phyloP scores from a whole-genome alignment of 2,329 filamentous ascomycete species.

The Scorias spongiosa region DNA sequence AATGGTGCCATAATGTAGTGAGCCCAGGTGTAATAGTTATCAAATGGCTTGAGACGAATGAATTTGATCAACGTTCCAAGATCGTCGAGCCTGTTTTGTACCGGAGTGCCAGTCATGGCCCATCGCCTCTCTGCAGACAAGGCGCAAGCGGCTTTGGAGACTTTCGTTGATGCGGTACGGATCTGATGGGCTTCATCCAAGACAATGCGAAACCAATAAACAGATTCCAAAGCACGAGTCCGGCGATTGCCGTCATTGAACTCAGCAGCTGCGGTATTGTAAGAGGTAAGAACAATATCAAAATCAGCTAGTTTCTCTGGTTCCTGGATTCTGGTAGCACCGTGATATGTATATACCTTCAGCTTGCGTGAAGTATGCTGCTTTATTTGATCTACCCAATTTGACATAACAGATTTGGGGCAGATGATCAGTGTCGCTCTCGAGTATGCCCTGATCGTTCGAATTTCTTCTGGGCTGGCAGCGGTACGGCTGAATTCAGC shows the following conservation, averaged over 20 bases:
- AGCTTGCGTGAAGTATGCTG: constrained; percentile 57
- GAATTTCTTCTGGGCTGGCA: constrained; percentile 31
- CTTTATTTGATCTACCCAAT: constrained; percentile 88
- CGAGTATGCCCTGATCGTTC: constrained; percentile 30
- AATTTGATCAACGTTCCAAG: constrained; percentile 77
- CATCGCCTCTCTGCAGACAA: constrained; percentile 71
- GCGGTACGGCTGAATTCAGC: constrained; percentile 41
- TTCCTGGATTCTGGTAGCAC: constrained; percentile 57
- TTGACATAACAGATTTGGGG: constrained; percentile 78
- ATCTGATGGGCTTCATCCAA: constrained; percentile 93
- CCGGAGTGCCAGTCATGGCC: constrained; percentile 94
- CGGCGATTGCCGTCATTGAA: constrained; percentile 10
- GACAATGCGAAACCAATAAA: constrained; percentile 88
- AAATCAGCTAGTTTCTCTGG: constrained; percentile 51
- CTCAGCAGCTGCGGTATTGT: constrained; percentile 74
- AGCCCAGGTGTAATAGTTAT: constrained; percentile 59
- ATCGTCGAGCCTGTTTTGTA: constrained; percentile 88
- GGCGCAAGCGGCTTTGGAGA: constrained; percentile 71
- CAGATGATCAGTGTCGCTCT: constrained; percentile 75
- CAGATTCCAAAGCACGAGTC: constrained; percentile 54
- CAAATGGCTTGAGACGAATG: constrained; percentile 69
- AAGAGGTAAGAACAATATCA: constrained; percentile 84
- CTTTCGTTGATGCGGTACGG: constrained; percentile 64
- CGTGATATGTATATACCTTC: constrained; percentile 75
- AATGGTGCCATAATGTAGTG: constrained; percentile 73